These are phyloP conservation scores for Aspergillus cristatus DNA, from an alignment of 495 filamentous ascomycete species.

Conservation along the genomic window DNA sequence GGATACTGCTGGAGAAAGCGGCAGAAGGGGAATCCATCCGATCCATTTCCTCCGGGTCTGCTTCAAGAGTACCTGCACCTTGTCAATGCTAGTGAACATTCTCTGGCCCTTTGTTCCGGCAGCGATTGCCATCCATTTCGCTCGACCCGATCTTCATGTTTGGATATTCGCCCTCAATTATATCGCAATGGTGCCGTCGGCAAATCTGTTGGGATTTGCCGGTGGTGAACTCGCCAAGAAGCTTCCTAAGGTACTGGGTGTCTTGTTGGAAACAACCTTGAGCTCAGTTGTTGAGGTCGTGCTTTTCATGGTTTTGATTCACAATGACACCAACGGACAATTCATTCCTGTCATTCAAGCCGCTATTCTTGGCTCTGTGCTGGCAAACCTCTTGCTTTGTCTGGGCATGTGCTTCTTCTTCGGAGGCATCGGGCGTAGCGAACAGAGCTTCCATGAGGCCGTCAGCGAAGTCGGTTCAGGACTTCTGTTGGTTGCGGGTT, in stretches of 20 bases:
- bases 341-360: conserved; percentile 68
- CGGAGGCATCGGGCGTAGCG: conserved; percentile 56
- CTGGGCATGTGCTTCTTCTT: conserved; percentile 70
- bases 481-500: conserved; percentile 69
- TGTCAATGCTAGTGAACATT: conserved; percentile 51
- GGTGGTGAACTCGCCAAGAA: conserved; percentile 74
- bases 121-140: conserved; percentile 57
- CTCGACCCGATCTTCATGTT: conserved; percentile 48
- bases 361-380: conserved; percentile 71
- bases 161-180: conserved; percentile 65
- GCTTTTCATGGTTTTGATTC: conserved; percentile 64
- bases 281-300: conserved; percentile 75
- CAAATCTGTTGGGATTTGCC: conserved; percentile 80
- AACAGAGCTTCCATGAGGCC: conserved; percentile 62
- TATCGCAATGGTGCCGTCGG: conserved; percentile 78
- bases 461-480: conserved; percentile 77
- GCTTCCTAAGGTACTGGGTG: conserved; percentile 65
- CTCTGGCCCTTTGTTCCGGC: conserved; percentile 70
- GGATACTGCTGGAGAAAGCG: conserved; percentile 55
- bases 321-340: conserved; percentile 30
- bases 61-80: conserved; percentile 47
- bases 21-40: conserved; percentile 52
- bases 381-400: conserved; percentile 71
- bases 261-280: conserved; percentile 68
- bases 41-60: conserved; percentile 50